Conservation (phyloP, 1,139 yeast species). For the Maudiozyma humilis region DNA sequence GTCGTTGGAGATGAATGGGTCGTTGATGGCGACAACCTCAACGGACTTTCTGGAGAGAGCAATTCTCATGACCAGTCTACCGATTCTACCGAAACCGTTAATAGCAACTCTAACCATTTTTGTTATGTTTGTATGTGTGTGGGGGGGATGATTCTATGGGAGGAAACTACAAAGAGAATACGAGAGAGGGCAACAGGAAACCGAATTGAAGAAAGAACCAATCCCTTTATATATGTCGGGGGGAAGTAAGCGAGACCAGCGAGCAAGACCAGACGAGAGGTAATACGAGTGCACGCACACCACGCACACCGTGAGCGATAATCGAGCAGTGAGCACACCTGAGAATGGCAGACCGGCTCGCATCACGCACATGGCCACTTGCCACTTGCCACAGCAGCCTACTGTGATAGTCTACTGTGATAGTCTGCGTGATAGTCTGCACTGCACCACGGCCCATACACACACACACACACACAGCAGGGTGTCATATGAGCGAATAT, state of each 20-base stretch:
- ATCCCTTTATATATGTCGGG: conserved; percentile 2
- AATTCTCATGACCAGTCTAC: conserved; percentile 71
- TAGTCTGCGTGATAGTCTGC: too few relatives aligned
- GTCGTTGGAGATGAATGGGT: conserved; percentile 75
- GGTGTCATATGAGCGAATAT: neutral
- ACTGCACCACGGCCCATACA: too few relatives aligned
- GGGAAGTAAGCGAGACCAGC: too few relatives aligned
- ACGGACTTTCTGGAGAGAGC: conserved; percentile 63
- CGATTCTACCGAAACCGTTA: conserved; percentile 89
- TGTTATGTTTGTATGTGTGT: conserved; percentile 12
- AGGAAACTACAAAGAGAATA: neutral
- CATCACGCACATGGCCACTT: too few relatives aligned
- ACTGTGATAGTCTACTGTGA: too few relatives aligned
- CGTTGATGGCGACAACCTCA: conserved; percentile 71
- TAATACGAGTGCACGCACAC: too few relatives aligned
- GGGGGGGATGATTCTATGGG: conserved; percentile 3
- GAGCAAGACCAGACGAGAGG: too few relatives aligned
- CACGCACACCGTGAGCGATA: too few relatives aligned
- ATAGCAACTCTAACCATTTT: conserved; percentile 57
- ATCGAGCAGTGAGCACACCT: too few relatives aligned
- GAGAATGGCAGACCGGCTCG: too few relatives aligned
- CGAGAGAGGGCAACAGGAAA: neutral
- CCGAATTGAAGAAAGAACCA: neutral
- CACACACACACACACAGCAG: neutral
- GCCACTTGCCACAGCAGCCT: too few relatives aligned